A percentile compares a stretch with the other conserved stretches of the same genome.
Conservation (phyloP, 805 yeast species). For the Sugiyamaella chiloensis region DNA sequence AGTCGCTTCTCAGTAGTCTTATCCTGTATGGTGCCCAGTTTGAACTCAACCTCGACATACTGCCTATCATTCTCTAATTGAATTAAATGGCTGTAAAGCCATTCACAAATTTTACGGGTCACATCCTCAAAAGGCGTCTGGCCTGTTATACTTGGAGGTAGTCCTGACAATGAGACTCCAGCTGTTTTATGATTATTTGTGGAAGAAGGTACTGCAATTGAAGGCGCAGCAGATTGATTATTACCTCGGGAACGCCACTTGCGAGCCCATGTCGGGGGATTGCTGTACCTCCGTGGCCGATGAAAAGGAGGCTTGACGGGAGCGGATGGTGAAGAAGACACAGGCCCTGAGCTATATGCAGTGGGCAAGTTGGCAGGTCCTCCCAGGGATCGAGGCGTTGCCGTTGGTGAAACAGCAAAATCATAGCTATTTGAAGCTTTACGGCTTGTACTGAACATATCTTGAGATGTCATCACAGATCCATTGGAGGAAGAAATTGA, state of each 20-base stretch:
- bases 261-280: constrained; percentile 82
- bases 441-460: neutral
- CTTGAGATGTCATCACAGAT: neutral
- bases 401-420: constrained; percentile 1
- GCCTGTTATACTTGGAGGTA: constrained; percentile 61
- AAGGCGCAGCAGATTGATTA: constrained; percentile 8
- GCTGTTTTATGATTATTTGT: neutral
- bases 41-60: constrained; percentile 46
- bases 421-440: neutral
- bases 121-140: constrained; percentile 76
- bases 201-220: constrained; percentile 24
- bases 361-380: neutral
- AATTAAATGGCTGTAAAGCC: constrained; percentile 80
- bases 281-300: constrained; percentile 60
- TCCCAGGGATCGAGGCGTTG: neutral
- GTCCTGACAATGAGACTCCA: constrained; percentile 31
- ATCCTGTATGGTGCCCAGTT: constrained; percentile 33
- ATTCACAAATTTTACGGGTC: constrained; percentile 76
- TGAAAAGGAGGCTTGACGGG: constrained; percentile 16
- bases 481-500: neutral
- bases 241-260: constrained; percentile 53
- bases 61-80: constrained; percentile 26
- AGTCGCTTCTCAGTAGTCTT: constrained; percentile 28
- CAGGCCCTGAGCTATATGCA: neutral
- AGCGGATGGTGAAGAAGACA: neutral